phyloP scores from a whole-genome alignment of 148 eudicot genomes.

The Chenopodium quinoa region DNA sequence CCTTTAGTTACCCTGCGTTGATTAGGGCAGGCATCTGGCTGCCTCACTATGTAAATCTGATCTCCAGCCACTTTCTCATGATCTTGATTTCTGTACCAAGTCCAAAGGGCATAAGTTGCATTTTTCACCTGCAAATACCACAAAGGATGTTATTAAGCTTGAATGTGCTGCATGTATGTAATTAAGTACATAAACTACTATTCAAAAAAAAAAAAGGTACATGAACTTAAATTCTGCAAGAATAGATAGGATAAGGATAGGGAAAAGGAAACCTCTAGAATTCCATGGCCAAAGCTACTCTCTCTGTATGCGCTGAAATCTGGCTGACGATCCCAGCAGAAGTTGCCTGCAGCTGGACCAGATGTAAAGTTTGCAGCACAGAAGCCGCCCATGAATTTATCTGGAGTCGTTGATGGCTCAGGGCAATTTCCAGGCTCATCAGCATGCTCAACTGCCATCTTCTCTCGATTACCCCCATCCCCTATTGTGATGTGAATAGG shows the following conservation, averaged over 20 bases:
- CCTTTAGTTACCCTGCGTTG: slow-evolving; percentile 17
- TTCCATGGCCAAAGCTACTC: slow-evolving; percentile 96
- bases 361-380: slow-evolving; percentile 87
- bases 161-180: background rate
- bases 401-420: slow-evolving; percentile 74
- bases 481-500: slow-evolving; percentile 85
- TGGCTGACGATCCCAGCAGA: slow-evolving; percentile 95
- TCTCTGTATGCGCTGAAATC: slow-evolving; percentile 90
- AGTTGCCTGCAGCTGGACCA: slow-evolving; percentile 89
- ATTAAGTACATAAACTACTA: background rate
- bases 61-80: slow-evolving; percentile 65
- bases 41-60: slow-evolving; percentile 85
- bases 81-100: slow-evolving; percentile 91
- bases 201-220: too few species aligned
- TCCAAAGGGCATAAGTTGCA: slow-evolving; percentile 86
- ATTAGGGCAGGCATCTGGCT: slow-evolving; percentile 64
- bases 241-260: background rate
- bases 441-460: slow-evolving; percentile 82
- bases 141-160: background rate
- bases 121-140: slow-evolving; percentile 67
- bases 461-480: slow-evolving; percentile 96
- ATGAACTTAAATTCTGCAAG: background rate
- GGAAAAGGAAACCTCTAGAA: slow-evolving; percentile 64
- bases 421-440: slow-evolving; percentile 90
- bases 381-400: slow-evolving; percentile 80